Evolutionary conservation across 768 basidiomycete species (phyloP), one percentile per base, ranked within the genome.

Genomic region (Tulasnella sp.): DNA sequence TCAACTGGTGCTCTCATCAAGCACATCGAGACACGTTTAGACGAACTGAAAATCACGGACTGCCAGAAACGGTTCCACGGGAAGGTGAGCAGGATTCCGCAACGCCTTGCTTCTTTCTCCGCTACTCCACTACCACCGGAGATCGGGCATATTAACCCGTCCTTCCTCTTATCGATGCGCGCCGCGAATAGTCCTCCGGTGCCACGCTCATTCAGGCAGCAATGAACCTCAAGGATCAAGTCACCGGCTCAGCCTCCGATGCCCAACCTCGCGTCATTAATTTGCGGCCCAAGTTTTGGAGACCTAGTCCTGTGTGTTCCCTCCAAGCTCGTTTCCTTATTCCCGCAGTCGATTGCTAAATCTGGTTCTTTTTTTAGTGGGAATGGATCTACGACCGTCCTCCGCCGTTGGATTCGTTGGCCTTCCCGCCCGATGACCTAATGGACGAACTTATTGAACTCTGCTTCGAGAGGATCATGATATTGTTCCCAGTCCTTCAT

Each of bases 401-500:
- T 71, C 78, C 27, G 52, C 80, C 1, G n/a, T 78, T 80, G 40
- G 27, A 82, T 58, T 84, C 86, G 56, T 81, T 84, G 36, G 78
- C 83, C 2, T 91, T 93, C 73, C 95, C 94, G 52, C 89, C 93
- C 0, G 82, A 85, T 21, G 91, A 92, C 80, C 88, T 96, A 71
- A 86, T 89, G 19, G 62, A 80, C 10, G 68, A 81, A 0, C 87
- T 96, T 52, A 84, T 94, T 48, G 88, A 91, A 46, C 85, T 90
- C 36, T 95, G 92, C 82, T 97, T 96, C 83, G 80, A 80, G 0
- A 81, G 88, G 44, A 77, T 88, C 79, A 93, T 95, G 82, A 80
- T 87, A n/a, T 86, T 88, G 77, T 82, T 89, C 0, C 94, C 94
- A 0, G 87, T 96, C 4, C 86, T 97, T 6, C 94, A 96, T 82